Evolutionary conservation across 352 stramenopile species (phyloP), one percentile per base, ranked within the genome.

Genomic region (Globisporangium cederbergense): DNA sequence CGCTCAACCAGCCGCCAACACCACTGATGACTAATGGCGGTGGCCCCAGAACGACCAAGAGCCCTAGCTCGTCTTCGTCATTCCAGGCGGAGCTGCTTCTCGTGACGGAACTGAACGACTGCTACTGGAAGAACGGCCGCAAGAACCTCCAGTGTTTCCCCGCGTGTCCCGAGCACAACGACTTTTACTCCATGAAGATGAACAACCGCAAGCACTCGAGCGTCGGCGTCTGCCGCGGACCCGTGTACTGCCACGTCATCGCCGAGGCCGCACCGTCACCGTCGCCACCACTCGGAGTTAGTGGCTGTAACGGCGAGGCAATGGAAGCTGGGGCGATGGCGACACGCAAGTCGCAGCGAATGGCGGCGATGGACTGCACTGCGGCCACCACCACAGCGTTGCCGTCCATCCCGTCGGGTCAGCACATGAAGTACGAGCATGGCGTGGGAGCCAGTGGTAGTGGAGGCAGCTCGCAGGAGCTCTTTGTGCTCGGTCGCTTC

Each of bases 131-230:
- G 63, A 96, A 96, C 64, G 89, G 89, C 10, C 86, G 89, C 36
- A 96, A 96, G 68, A 96, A 96, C 64, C 57, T 96, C 50, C 89
- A 96, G 66, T 96, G 89, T 62, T 96, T 96, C 60, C 89, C 89
- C 9, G 76, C 79, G 3, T 96, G 89, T 38, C 87, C 87, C 18
- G 88, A 96, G 62, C 85, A 94, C 66, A 78, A 89, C 61, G 89
- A 96, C 68, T 96, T 96, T 30, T 95, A 92, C 73, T 92, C 84
- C 6, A 94, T 94, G 85, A 93, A 93, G 73, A 93, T 94, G 75
- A 93, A 91, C 71, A 91, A 92, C 69, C 83, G 83, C 50, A 95
- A 95, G 70, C 87, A 95, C 65, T 87, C 83, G 56, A 91, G 79
- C 62, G 82, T 93, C 18, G 87, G 87, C 1, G 87, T 95, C 2